Base-by-base conservation (phyloP, 331 rosid species). In the Telfairia occidentalis region DNA sequence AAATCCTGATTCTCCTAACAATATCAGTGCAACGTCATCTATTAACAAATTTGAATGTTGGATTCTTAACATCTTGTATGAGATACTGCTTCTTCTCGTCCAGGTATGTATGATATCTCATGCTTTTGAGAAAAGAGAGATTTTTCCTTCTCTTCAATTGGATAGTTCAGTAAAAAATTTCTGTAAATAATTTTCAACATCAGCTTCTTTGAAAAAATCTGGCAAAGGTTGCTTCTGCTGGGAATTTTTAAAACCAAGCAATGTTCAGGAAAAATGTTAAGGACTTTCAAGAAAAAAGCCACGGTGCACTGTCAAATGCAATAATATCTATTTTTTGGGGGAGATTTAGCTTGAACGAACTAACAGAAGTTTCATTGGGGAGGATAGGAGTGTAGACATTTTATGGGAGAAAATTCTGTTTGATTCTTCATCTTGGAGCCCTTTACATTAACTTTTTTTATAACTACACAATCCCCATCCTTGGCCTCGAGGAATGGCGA, bases 71-170 rank as follows among this genome's bases (percentile, higher is more conserved):
- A 95, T 95, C 86, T 87, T 95, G 82, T 86, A 84, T 77, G 97
- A 95, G 86, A 90, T 85, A 70, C 87, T 95, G 74, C 97, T 95
- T 32, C 96, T 87, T 83, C 99, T 95, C 82, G 97, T 95, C 81
- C 99, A 95, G 97, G 99, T 95, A 91, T 65, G 55, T 45, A 32
- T 81, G 57, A 29, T 77, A 19, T 65, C 29, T 43, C 78, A 32
- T 78, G 37, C 74, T 77, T 26, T 34, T 48, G 50, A 5, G 29
- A 21, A 26, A 65, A 49, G 23, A 24, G 15, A 24, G 28, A 12
- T 0, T 13, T 23, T 74, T 37, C 23, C 28, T 37, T 71, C 59
- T 71, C 21, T 37, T 30, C 58, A 29, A 29, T 30, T 4, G 38
- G 15, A 54, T 38, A 38, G 53, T 37, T 74, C 29, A 74, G 53